Evolutionary conservation across 2,329 filamentous ascomycete species (phyloP).

Genomic region (Apiospora arundinis): DNA sequence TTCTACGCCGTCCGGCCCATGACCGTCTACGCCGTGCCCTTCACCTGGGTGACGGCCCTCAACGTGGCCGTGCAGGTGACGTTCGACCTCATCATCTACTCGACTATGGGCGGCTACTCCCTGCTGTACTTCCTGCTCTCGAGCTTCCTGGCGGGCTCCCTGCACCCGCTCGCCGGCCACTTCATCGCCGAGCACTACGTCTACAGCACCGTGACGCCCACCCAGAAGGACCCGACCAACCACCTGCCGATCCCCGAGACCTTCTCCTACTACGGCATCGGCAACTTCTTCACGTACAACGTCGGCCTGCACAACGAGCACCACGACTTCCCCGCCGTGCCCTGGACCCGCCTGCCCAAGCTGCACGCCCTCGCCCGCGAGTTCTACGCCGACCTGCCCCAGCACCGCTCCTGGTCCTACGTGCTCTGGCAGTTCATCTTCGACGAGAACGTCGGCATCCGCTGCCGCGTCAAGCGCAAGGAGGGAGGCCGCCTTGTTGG

Average conservation of each 20-base stretch:
- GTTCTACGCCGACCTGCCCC: conserved; percentile 88
- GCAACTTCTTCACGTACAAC: conserved; percentile 95
- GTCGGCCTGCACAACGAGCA: conserved; percentile 98
- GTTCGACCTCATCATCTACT: conserved; percentile 77
- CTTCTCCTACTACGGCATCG: conserved; percentile 92
- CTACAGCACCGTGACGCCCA: conserved; percentile 67
- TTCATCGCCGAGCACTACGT: conserved; percentile 99
- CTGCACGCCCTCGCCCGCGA: conserved; percentile 83
- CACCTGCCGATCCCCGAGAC: conserved; percentile 83
- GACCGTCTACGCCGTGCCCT: conserved; percentile 87
- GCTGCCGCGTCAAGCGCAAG: conserved; percentile 90
- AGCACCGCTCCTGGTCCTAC: conserved; percentile 87
- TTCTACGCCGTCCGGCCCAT: conserved; percentile 98
- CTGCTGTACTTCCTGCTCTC: conserved; percentile 85
- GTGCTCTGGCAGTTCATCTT: conserved; percentile 96
- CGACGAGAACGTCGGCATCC: conserved; percentile 88
- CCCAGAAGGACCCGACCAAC: conserved; percentile 63
- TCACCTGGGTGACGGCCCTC: conserved; percentile 83
- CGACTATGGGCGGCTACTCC: conserved; percentile 64
- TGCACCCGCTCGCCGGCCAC: conserved; percentile 94
- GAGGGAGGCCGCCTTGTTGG: conserved; percentile 72
- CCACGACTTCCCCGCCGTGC: conserved; percentile 96
- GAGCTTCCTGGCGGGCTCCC: conserved; percentile 89
- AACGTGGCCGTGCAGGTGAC: conserved; percentile 79
- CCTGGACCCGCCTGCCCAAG: conserved; percentile 85